Evolutionary conservation across 2,329 filamentous ascomycete species (phyloP), one percentile per base, ranked within the genome.

Genomic region (Cordyceps farinosa): DNA sequence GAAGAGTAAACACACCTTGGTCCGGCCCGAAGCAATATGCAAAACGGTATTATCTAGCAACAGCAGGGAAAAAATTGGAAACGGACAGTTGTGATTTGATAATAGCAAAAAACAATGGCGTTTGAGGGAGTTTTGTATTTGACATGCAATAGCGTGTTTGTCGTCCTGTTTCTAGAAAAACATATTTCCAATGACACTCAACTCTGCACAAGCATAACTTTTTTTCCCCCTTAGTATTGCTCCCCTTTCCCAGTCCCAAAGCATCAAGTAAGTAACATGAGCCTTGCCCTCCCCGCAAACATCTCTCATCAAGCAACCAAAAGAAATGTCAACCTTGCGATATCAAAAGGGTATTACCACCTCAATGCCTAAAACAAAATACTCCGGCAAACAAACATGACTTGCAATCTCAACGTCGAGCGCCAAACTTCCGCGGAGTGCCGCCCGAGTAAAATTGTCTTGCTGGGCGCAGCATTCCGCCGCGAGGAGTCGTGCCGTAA

Each of bases 101-200:
- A 55, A 56, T 36, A 10, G 42, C 42, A 55, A 22, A 54, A 30
- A 45, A 40, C 7, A 44, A 61, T 40, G 52, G 60, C 32, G 60
- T 62, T 56, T 27, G 17, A 34, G 60, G 30, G 44, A 22, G 22
- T 22, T 22, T 40, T 55, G 50, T 13, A 40, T 29, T 51, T 36
- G 38, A 47, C 50, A 61, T 45, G 48, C 58, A 29, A n/a, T 34
- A 48, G 32, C 60, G n/a, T 48, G 42, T 42, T 62, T 44, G 13
- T 44, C 27, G 38, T 59, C 44, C 9, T 42, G 45, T 51, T 52
- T 59, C 32, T 59, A 59, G 55, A 42, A 52, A 34, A 27, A 60
- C 29, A 52, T 17, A 22, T 22, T 38, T 52, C 1, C 15, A 60
- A 51, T 42, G 45, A 42, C 45, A 59, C 56, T 59, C 56, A 32